Evolutionary conservation across 768 basidiomycete genomes (phyloP).

Genomic region (Dentipellis sp.): DNA sequence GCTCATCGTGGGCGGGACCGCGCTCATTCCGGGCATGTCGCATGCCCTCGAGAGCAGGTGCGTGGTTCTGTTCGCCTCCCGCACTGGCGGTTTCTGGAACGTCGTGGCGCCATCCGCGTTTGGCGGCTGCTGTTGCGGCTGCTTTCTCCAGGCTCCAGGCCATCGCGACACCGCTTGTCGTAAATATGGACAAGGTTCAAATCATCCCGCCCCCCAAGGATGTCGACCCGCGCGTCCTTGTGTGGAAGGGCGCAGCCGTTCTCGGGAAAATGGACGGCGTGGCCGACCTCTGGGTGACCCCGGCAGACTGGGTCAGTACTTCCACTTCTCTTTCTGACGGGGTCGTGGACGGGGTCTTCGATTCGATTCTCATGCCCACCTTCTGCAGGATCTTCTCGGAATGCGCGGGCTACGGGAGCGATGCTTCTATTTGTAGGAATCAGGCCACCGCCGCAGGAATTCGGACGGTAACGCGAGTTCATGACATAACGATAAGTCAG

Average conservation of each 20-base stretch:
- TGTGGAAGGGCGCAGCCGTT: conserved; percentile 93
- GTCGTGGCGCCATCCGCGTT: neutral
- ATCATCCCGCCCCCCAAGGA: conserved; percentile 94
- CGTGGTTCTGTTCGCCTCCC: conserved; percentile 12
- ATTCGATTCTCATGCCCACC: neutral
- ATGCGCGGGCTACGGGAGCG: conserved; percentile 77
- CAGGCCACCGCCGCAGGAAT: neutral
- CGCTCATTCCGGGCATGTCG: conserved; percentile 71
- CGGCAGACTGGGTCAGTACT: conserved; percentile 73
- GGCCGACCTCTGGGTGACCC: conserved; percentile 82
- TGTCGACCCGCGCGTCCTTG: conserved; percentile 78
- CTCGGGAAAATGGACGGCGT: conserved; percentile 88
- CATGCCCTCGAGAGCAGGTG: conserved; percentile 86
- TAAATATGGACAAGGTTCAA: conserved; percentile 80
- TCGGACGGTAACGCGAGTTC: neutral
- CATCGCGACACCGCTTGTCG: conserved; percentile 74
- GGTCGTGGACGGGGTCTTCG: neutral
- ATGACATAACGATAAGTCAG: neutral
- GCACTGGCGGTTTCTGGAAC: neutral
- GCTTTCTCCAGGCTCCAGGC: conserved; percentile 51
- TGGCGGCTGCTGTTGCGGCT: conserved; percentile 3
- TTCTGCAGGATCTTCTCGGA: conserved; percentile 57
- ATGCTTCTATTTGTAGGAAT: conserved; percentile 61
- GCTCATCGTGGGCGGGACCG: conserved; percentile 79
- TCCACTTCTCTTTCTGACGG: neutral